Percentiles rank a stretch among this genome's conserved stretches.
Evolutionary conservation across 805 yeast species (phyloP).

Genomic region (Allodekkera sacchari): DNA sequence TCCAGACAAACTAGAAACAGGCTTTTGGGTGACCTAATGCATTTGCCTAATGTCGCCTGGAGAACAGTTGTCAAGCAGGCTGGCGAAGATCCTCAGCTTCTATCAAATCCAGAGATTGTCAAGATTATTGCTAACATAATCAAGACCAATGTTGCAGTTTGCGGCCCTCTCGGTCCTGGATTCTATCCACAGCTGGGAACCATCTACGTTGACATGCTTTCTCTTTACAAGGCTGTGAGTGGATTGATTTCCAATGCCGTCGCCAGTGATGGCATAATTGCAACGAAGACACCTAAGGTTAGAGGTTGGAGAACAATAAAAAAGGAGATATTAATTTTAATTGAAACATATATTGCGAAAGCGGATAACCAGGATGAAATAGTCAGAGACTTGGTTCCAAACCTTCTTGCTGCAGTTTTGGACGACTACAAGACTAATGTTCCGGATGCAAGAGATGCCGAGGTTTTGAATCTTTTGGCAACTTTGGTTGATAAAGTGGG

Average conservation of each 20-base stretch:
- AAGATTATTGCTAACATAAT: conserved; percentile 89
- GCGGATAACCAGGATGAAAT: conserved; percentile 83
- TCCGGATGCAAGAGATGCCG: conserved; percentile 97
- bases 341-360: conserved; percentile 81
- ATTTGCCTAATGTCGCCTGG: conserved; percentile 93
- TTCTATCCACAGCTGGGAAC: conserved; percentile 81
- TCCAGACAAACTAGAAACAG: conserved; percentile 60
- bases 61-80: conserved; percentile 79
- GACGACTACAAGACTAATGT: conserved; percentile 85
- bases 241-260: conserved; percentile 76
- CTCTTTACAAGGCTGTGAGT: conserved; percentile 82
- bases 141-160: conserved; percentile 92
- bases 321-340: conserved; percentile 81
- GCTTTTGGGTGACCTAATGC: conserved; percentile 73
- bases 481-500: conserved; percentile 86
- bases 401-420: conserved; percentile 73
- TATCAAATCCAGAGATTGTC: conserved; percentile 72
- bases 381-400: conserved; percentile 73
- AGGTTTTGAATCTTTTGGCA: conserved; percentile 90
- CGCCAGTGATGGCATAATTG: conserved; percentile 72
- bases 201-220: conserved; percentile 83
- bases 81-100: conserved; percentile 69
- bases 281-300: conserved; percentile 91
- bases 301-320: conserved; percentile 94
- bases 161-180: conserved; percentile 89